Conservation (phyloP, 352 stramenopile genomes). For the Pythium folliculosum region DNA sequence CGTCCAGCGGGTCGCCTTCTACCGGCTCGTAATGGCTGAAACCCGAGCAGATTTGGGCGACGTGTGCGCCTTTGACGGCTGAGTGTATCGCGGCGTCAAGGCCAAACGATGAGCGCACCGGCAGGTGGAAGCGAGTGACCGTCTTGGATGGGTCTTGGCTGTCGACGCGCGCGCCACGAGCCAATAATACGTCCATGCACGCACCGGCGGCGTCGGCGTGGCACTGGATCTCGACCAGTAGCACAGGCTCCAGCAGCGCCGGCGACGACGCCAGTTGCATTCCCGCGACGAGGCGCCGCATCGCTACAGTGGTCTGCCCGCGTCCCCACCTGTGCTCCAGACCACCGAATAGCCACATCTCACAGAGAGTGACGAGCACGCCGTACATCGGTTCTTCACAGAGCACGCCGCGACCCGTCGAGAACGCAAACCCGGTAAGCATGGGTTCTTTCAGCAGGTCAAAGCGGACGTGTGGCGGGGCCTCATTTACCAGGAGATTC, state of each 20-base stretch:
- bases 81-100: background rate
- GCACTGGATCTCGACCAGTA: slow-evolving; percentile 7
- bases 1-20: background rate
- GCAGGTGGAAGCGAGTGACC: background rate
- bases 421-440: background rate
- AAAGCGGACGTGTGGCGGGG: background rate
- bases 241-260: slow-evolving; percentile 3
- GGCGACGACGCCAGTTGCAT: slow-evolving; percentile 10
- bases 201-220: background rate
- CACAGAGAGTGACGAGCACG: background rate
- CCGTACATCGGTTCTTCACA: slow-evolving; percentile 9
- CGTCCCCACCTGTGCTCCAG: slow-evolving; percentile 4
- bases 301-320: slow-evolving; percentile 1
- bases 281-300: background rate
- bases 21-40: slow-evolving; percentile 10
- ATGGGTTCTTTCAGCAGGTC: background rate
- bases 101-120: background rate
- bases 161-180: background rate
- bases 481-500: background rate
- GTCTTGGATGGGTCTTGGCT: background rate
- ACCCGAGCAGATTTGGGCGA: background rate
- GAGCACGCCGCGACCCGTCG: background rate
- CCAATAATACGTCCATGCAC: slow-evolving; percentile 1
- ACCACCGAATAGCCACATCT: background rate
- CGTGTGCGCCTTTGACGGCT: background rate